phyloP scores from a whole-genome alignment of 2,329 filamentous ascomycete species.

The Fusarium zealandicum region DNA sequence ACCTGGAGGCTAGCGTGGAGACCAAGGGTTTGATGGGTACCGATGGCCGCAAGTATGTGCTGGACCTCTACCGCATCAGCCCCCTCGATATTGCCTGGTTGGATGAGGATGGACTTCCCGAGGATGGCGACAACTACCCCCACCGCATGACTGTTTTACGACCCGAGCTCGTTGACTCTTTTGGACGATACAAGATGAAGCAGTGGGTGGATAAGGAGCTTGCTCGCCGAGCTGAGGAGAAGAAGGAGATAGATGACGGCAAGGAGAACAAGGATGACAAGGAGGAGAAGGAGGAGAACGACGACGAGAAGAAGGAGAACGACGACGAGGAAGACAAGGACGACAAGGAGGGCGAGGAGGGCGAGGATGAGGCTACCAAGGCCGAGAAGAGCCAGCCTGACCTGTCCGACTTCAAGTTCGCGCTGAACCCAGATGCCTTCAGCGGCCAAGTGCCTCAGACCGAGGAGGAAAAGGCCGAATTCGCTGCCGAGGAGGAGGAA shows the following conservation, averaged over 20 bases:
- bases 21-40: conserved; percentile 98
- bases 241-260: conserved; percentile 39
- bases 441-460: conserved; percentile 91
- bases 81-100: conserved; percentile 91
- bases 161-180: conserved; percentile 86
- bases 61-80: conserved; percentile 94
- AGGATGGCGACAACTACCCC: conserved; percentile 70
- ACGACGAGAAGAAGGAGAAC: conserved; percentile 50
- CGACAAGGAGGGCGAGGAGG: conserved; percentile 43
- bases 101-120: conserved; percentile 69
- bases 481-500: conserved; percentile 84
- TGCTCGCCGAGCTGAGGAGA: conserved; percentile 60
- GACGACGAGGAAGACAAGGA: conserved; percentile 28
- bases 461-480: conserved; percentile 85
- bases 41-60: conserved; percentile 95
- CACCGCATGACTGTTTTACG: conserved; percentile 96
- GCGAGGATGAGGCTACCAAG: conserved; percentile 40
- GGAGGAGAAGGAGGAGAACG: conserved; percentile 44
- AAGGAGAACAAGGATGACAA: conserved; percentile 42
- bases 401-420: conserved; percentile 84
- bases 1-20: conserved; percentile 94
- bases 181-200: conserved; percentile 84
- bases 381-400: conserved; percentile 70
- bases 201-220: conserved; percentile 87
- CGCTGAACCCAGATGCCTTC: conserved; percentile 94